Evolutionary conservation across 2,329 filamentous ascomycete species (phyloP), one percentile per base, ranked within the genome.

Genomic region (Exophiala oligosperma): DNA sequence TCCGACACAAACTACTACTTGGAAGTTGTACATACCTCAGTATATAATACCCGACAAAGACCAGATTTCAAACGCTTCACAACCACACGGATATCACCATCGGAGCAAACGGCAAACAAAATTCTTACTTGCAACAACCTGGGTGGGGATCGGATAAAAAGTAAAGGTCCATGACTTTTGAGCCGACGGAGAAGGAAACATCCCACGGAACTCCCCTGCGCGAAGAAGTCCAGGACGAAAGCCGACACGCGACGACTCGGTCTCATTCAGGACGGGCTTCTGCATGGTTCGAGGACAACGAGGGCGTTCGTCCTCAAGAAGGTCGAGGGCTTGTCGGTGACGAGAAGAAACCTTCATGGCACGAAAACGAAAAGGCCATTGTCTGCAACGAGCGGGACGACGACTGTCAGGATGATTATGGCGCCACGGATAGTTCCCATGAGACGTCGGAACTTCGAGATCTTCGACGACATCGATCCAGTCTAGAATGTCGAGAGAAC

Each of bases 201-300:
- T 11, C 28, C 29, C 52, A 52, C 61, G 61, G 61, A 63, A 59
- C 61, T 61, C 52, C 61, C 57, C 55, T 54, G 61, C 32, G 32
- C 32, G 40, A 52, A 26, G 11, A 38, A 49, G 43, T 44, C 53
- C 58, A 56, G 52, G 58, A 63, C 46, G 61, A 52, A 63, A 63
- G 53, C 58, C 61, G 50, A 54, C 37, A 28, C 38, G n/a, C 32
- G 9, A 49, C 23, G 29, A 23, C n/a, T 40, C 46, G 5, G 1
- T 11, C 21, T 43, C 49, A 37, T 17, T 29, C 21, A n/a, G 46
- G 49, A 2, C 41, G 3, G 17, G 9, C 40, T 8, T 35, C 29
- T 35, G 38, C 35, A 46, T 32, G 35, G 17, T 37, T 43, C 26
- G 52, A 47, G 9, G 21, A 37, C 21, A 24, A 37, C 21, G 14